A percentile compares a stretch with the other conserved stretches of the same genome.
These are phyloP conservation scores for Logfia minima DNA, from an alignment of 129 eudicot species.

Conservation along the genomic window DNA sequence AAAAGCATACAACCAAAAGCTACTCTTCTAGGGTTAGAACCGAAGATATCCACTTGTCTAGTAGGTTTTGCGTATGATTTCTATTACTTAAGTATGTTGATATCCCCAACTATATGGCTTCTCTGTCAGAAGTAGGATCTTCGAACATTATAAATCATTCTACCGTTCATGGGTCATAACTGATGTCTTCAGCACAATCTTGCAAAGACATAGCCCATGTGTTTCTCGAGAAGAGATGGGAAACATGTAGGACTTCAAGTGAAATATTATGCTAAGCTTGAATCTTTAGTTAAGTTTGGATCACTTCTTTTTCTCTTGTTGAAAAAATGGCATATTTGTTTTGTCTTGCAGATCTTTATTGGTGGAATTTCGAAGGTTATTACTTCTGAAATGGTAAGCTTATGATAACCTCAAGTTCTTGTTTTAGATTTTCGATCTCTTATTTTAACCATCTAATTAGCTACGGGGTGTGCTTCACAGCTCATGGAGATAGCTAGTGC, in stretches of 20 bases:
- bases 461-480: constrained; percentile 41
- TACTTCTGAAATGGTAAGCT: constrained; percentile 79
- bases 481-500: constrained; percentile 76
- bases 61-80: no score
- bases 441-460: constrained; percentile 20
- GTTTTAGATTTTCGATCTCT: background rate
- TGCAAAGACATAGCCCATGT: no score
- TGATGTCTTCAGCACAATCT: background rate
- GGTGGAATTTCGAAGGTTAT: constrained; percentile 78
- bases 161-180: background rate
- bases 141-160: background rate
- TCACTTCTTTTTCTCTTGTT: background rate
- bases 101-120: no score
- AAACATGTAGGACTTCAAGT: background rate
- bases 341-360: constrained; percentile 66
- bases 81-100: no score
- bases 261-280: background rate
- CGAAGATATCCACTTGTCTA: no score
- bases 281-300: constrained; percentile 1
- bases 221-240: no score
- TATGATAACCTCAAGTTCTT: background rate
- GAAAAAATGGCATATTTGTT: constrained; percentile 11
- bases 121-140: background rate
- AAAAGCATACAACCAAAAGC: background rate
- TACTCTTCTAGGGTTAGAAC: no score